Percentiles rank a stretch among this genome's conserved stretches.
Evolutionary conservation across 768 basidiomycete species (phyloP).

Genomic region (Vararia minispora): DNA sequence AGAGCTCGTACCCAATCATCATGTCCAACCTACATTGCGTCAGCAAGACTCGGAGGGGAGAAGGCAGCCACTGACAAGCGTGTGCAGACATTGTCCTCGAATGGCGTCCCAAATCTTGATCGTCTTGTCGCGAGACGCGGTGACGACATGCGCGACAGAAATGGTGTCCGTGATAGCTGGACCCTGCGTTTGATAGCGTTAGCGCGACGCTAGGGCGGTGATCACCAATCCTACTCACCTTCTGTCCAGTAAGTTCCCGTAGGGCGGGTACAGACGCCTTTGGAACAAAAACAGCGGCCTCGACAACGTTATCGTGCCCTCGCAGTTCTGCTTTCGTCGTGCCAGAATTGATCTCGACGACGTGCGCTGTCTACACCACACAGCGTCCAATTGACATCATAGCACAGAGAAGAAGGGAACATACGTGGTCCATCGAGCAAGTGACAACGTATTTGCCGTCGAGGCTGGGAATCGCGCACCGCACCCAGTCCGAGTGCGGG

Average conservation of each 20-base stretch:
- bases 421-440: conserved; percentile 44
- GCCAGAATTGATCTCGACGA: conserved; percentile 38
- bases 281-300: conserved; percentile 41
- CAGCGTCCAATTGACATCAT: background rate
- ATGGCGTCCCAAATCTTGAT: conserved; percentile 42
- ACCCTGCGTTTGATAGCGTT: too few species aligned
- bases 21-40: conserved; percentile 25
- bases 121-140: conserved; percentile 43
- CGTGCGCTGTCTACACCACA: conserved; percentile 32
- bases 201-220: too few species aligned
- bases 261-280: conserved; percentile 30
- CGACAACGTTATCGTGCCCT: conserved; percentile 46
- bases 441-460: conserved; percentile 39
- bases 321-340: conserved; percentile 40
- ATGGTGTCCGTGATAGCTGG: conserved; percentile 22
- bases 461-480: conserved; percentile 21
- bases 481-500: conserved; percentile 45
- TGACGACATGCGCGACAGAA: conserved; percentile 32
- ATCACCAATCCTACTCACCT: too few species aligned
- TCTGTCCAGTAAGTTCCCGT: conserved; percentile 34
- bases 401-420: conserved; percentile 10
- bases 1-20: conserved; percentile 50
- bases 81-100: conserved; percentile 37
- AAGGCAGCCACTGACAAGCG: conserved; percentile 31
- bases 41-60: too few species aligned